Percentiles rank a stretch among this genome's conserved stretches.
phyloP scores from a whole-genome alignment of 768 basidiomycete species.

The Hericium rajendrae region DNA sequence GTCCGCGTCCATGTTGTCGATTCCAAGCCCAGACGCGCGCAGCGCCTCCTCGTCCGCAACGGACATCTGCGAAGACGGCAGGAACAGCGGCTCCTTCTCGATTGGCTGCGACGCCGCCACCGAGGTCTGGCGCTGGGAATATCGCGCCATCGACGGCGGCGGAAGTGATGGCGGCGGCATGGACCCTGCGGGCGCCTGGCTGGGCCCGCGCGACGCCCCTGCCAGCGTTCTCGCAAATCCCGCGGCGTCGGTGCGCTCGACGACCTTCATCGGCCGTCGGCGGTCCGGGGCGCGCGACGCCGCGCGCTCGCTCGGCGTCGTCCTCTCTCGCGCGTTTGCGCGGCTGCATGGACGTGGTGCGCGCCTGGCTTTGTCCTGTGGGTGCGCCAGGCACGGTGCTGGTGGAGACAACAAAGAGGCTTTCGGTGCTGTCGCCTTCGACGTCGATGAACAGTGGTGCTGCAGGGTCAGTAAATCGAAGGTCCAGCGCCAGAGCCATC shows the following conservation, averaged over 20 bases:
- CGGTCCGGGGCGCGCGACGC: neutral
- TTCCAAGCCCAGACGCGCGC: constrained; percentile 51
- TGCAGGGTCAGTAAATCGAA: constrained; percentile 68
- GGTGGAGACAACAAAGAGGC: constrained; percentile 73
- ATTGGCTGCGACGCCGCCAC: neutral
- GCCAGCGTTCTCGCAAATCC: neutral
- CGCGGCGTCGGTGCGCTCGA: constrained; percentile 9
- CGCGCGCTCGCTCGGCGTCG: neutral
- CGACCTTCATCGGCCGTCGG: constrained; percentile 10
- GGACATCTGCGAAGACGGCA: constrained; percentile 34
- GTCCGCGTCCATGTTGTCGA: constrained; percentile 54
- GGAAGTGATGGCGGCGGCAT: constrained; percentile 5
- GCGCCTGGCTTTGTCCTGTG: neutral
- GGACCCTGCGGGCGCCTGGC: neutral
- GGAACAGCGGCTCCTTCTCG: constrained; percentile 22
- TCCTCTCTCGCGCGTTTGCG: constrained; percentile 9
- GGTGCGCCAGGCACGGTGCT: constrained; percentile 42
- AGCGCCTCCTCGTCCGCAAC: constrained; percentile 42
- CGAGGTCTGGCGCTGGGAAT: neutral
- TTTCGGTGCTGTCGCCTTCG: constrained; percentile 54
- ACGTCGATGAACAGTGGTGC: constrained; percentile 72
- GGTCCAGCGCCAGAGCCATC: constrained; percentile 49
- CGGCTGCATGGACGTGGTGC: constrained; percentile 7
- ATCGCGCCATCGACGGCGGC: constrained; percentile 11
- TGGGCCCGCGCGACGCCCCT: neutral